A percentile compares a stretch with the other conserved stretches of the same genome.
phyloP scores from a whole-genome alignment of 2,329 filamentous ascomycete species.

The Venturia pyrina region DNA sequence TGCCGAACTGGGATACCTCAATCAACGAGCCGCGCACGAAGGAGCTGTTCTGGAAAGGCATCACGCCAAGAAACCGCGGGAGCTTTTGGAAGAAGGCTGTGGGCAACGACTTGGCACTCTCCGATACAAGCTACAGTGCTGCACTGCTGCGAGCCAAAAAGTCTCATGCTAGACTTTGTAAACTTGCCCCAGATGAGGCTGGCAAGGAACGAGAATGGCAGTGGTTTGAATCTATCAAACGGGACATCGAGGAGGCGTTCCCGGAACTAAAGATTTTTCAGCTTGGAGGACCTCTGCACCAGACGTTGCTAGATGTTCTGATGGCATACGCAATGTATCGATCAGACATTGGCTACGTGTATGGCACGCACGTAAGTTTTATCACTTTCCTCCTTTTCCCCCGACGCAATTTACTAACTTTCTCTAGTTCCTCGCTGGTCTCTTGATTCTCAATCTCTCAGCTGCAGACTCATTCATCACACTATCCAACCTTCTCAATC shows the following conservation, averaged over 20 bases:
- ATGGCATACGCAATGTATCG: conserved; percentile 75
- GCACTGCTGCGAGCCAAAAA: conserved; percentile 59
- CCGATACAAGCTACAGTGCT: conserved; percentile 56
- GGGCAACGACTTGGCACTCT: conserved; percentile 62
- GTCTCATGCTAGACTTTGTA: conserved; percentile 46
- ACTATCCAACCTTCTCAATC: conserved; percentile 68
- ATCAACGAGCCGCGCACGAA: conserved; percentile 58
- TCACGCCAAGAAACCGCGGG: conserved; percentile 60
- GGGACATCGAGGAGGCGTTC: conserved; percentile 59
- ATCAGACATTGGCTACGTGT: conserved; percentile 68
- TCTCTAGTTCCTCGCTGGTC: conserved; percentile 56
- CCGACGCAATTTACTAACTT: not conserved
- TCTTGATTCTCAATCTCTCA: conserved; percentile 62
- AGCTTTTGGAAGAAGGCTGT: conserved; percentile 61
- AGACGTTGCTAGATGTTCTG: conserved; percentile 59
- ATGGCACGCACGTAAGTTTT: conserved; percentile 58
- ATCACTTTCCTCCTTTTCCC: not conserved
- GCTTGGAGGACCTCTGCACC: conserved; percentile 56
- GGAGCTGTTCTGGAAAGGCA: conserved; percentile 74
- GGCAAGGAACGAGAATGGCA: conserved; percentile 42
- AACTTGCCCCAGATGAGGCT: conserved; percentile 33
- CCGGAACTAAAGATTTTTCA: conserved; percentile 65
- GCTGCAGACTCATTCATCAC: conserved; percentile 57
- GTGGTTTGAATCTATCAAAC: conserved; percentile 55
- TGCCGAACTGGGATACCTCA: conserved; percentile 67